Conservation (phyloP, 2,329 filamentous ascomycete species). For the Lachnum nothofagi region DNA sequence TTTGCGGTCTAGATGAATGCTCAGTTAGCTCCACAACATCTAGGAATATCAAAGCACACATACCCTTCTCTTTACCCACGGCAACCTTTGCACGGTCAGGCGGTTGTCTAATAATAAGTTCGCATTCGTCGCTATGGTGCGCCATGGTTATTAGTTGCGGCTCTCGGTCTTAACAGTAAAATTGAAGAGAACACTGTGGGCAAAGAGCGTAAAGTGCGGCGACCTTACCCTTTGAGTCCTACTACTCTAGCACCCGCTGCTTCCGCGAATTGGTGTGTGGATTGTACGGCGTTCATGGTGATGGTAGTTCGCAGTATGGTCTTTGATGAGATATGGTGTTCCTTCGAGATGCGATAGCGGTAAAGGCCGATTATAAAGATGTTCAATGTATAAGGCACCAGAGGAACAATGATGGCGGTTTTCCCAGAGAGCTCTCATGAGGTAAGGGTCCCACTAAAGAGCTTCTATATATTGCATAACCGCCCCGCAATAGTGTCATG, state of each 20-base stretch:
- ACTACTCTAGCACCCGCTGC: slow-evolving; percentile 21
- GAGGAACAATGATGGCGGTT: slow-evolving; percentile 4
- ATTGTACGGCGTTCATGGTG: slow-evolving; percentile 17
- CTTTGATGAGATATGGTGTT: slow-evolving; percentile 4
- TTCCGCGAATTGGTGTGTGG: slow-evolving; percentile 26
- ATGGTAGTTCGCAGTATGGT: slow-evolving; percentile 10
- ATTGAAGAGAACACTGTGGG: not conserved
- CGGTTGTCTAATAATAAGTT: slow-evolving; percentile 59
- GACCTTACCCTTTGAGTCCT: slow-evolving; percentile 23
- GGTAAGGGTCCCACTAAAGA: slow-evolving; percentile 5
- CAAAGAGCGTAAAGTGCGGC: not conserved
- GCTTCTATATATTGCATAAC: slow-evolving; percentile 12
- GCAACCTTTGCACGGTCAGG: slow-evolving; percentile 63
- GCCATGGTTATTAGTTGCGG: slow-evolving; percentile 20
- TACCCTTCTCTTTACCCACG: slow-evolving; percentile 71
- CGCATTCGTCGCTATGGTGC: slow-evolving; percentile 47
- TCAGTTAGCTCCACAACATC: slow-evolving; percentile 7
- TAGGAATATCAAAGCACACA: slow-evolving; percentile 13
- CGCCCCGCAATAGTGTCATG: slow-evolving; percentile 11
- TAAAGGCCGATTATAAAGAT: not conserved
- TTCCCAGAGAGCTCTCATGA: slow-evolving; percentile 10
- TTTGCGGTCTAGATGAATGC: slow-evolving; percentile 59
- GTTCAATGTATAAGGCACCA: not conserved
- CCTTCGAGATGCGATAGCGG: not conserved
- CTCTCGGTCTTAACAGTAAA: slow-evolving; percentile 15